phyloP scores from a whole-genome alignment of 176 grass and related monocot species.

The Urochloa ruziziensis region DNA sequence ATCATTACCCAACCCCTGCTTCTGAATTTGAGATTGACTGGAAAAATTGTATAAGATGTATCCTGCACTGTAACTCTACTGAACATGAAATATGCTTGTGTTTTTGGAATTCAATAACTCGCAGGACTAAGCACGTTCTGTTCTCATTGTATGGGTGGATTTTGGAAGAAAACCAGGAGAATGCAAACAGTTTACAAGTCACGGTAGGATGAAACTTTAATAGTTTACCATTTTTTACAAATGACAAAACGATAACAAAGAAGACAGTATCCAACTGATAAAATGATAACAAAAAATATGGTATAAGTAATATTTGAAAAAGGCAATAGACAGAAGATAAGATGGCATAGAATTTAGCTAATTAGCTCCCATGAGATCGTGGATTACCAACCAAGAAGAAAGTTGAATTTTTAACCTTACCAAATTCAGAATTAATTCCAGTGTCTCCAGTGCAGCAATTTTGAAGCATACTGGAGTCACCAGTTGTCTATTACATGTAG shows the following conservation, averaged over 20 bases:
- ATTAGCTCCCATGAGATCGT: not conserved
- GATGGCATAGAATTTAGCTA: not conserved
- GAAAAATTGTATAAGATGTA: not conserved
- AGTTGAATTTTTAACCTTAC: conserved; percentile 38
- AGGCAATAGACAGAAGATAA: not conserved
- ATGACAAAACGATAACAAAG: no score
- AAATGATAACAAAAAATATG: not conserved
- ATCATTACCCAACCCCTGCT: not conserved
- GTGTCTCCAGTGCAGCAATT: conserved; percentile 52
- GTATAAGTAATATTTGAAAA: not conserved
- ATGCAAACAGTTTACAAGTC: not conserved
- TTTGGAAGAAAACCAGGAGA: not conserved
- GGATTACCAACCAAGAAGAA: not conserved
- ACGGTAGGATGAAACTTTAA: not conserved
- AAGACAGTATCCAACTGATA: not conserved
- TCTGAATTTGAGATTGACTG: not conserved
- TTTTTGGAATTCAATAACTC: not conserved
- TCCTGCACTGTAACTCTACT: not conserved
- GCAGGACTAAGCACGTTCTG: no score
- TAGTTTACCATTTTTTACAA: no score
- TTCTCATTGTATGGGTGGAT: not conserved
- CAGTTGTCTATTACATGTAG: conserved; percentile 13
- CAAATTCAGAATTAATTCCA: conserved; percentile 54
- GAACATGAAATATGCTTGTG: not conserved
- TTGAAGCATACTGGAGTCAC: conserved; percentile 39